Evolutionary conservation across 2,329 filamentous ascomycete genomes (phyloP).

Genomic region (Alternaria postmessia): DNA sequence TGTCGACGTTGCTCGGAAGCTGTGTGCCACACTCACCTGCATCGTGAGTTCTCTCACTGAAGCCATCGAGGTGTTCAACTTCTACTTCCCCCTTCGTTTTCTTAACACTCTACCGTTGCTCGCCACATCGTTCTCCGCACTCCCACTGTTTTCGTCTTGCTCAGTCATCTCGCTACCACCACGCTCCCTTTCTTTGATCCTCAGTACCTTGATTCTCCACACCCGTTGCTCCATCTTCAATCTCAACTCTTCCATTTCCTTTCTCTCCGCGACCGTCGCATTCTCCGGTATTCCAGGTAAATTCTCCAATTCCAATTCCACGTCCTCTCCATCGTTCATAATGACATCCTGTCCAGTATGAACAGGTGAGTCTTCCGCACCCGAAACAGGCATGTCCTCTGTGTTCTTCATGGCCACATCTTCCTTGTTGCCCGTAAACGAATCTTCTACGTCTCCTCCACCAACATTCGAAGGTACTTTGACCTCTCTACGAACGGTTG

Average conservation of each 20-base stretch:
- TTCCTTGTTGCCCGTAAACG: background rate
- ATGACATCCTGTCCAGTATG: background rate
- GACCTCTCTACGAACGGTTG: background rate
- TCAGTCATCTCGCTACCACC: background rate
- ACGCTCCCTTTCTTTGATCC: conserved; percentile 5
- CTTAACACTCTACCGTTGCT: background rate
- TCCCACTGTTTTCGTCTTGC: background rate
- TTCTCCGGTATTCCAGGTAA: background rate
- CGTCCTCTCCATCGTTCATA: background rate
- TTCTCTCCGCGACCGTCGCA: conserved; percentile 8
- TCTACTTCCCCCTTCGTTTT: background rate
- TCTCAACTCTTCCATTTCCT: conserved; percentile 9
- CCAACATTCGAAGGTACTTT: background rate
- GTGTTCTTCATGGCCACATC: background rate
- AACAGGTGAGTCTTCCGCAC: background rate
- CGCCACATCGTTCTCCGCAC: background rate
- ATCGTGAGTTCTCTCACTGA: background rate
- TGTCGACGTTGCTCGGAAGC: accelerated
- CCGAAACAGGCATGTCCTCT: background rate
- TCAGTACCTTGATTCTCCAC: conserved; percentile 11
- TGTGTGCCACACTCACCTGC: background rate
- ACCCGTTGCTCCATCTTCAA: conserved; percentile 13
- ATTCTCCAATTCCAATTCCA: background rate
- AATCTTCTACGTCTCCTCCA: background rate
- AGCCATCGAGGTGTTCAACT: background rate